phyloP scores from a whole-genome alignment of 2,329 filamentous ascomycete species.

The Pseudocercospora fijiensis region DNA sequence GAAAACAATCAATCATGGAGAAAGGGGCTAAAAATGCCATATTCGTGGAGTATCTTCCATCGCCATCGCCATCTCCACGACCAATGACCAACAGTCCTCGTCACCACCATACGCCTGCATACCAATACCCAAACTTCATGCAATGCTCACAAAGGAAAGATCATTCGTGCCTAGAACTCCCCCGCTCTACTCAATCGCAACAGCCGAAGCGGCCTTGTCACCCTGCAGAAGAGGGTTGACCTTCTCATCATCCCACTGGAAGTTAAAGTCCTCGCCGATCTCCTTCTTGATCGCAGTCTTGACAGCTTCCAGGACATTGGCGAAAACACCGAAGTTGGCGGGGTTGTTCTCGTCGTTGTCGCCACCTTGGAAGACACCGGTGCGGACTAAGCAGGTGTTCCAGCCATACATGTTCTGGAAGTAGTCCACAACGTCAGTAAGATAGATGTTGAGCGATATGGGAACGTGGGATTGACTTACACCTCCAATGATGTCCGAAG shows the following conservation, averaged over 20 bases:
- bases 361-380: conserved; percentile 74
- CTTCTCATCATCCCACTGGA: conserved; percentile 65
- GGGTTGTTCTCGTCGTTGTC: conserved; percentile 76
- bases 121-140: not conserved
- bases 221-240: conserved; percentile 63
- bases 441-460: too few relatives aligned
- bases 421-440: not conserved
- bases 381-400: conserved; percentile 77
- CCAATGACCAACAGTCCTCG: not conserved
- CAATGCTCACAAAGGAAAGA: not conserved
- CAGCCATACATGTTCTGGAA: conserved; percentile 70
- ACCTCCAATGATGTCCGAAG: conserved; percentile 70
- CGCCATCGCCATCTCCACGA: not conserved
- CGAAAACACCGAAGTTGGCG: conserved; percentile 73
- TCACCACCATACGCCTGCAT: not conserved
- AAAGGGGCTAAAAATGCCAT: not conserved
- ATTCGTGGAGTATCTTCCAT: not conserved
- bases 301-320: conserved; percentile 70
- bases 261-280: conserved; percentile 71
- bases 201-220: conserved; percentile 23
- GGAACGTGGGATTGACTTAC: conserved; percentile 13
- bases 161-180: not conserved
- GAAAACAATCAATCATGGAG: not conserved
- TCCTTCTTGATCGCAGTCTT: conserved; percentile 66
- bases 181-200: conserved; percentile 29